phyloP scores from a whole-genome alignment of 164 flowering plant species.

The Euptelea pleiosperma region DNA sequence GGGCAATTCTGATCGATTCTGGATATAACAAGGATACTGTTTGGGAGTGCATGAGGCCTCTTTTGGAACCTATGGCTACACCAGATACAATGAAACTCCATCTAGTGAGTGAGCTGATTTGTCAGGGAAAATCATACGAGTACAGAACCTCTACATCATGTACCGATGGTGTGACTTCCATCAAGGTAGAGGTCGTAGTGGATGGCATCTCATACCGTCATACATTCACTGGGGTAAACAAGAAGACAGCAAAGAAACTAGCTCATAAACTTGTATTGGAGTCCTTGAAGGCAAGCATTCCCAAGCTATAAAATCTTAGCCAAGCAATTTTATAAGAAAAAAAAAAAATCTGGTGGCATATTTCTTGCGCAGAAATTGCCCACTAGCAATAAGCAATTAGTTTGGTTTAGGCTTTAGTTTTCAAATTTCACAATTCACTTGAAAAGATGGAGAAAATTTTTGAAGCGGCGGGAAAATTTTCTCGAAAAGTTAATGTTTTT shows the following conservation, averaged over 20 bases:
- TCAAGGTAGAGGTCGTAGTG: constrained; percentile 46
- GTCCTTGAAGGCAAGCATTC: constrained; percentile 31
- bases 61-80: constrained; percentile 63
- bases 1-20: constrained; percentile 80
- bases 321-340: no score
- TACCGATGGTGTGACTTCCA: constrained; percentile 22
- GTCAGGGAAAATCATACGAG: constrained; percentile 31
- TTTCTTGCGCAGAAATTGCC: no score
- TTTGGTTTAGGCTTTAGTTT: no score
- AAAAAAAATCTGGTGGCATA: no score
- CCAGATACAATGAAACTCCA: constrained; percentile 53
- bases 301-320: background rate
- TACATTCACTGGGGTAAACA: constrained; percentile 32
- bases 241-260: constrained; percentile 37
- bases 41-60: constrained; percentile 59
- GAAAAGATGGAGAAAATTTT: no score
- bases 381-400: no score
- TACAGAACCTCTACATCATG: constrained; percentile 2
- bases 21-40: constrained; percentile 52
- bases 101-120: constrained; percentile 60
- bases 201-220: constrained; percentile 30
- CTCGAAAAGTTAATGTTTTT: no score
- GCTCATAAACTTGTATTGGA: constrained; percentile 51
- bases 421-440: no score
- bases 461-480: no score